Evolutionary conservation across 2,329 filamentous ascomycete genomes (phyloP).

Genomic region (Phaeosphaeriaceae sp.): DNA sequence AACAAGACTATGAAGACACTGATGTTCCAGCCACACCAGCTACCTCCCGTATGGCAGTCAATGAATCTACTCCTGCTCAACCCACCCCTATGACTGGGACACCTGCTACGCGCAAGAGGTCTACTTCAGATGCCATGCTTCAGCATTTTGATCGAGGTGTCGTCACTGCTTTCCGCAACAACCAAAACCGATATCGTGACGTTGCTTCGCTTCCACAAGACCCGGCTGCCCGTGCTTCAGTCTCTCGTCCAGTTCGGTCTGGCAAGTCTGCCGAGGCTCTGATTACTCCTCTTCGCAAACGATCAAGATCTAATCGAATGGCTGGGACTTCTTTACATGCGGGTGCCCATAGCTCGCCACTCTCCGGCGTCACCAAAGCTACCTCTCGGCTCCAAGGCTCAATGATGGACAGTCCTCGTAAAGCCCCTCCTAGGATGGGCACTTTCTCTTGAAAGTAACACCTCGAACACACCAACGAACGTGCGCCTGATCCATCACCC

Average conservation of each 20-base stretch:
- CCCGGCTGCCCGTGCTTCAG: slow-evolving; percentile 43
- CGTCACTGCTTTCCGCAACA: slow-evolving; percentile 49
- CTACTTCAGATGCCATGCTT: slow-evolving; percentile 46
- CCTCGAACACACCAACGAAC: not conserved
- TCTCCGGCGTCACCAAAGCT: slow-evolving; percentile 39
- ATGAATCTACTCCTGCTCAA: slow-evolving; percentile 41
- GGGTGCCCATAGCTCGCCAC: slow-evolving; percentile 30
- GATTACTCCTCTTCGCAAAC: slow-evolving; percentile 48
- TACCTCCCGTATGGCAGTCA: slow-evolving; percentile 36
- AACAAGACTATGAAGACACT: slow-evolving; percentile 45
- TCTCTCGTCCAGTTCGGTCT: slow-evolving; percentile 45
- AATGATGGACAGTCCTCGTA: slow-evolving; percentile 33
- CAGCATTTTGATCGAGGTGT: slow-evolving; percentile 59
- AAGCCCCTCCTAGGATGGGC: slow-evolving; percentile 41
- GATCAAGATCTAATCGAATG: slow-evolving; percentile 37
- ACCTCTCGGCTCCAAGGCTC: slow-evolving; percentile 34
- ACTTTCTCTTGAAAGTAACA: slow-evolving; percentile 36
- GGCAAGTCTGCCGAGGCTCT: slow-evolving; percentile 49
- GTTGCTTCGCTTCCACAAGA: slow-evolving; percentile 46
- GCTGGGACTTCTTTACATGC: slow-evolving; percentile 29
- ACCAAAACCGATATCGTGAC: slow-evolving; percentile 48
- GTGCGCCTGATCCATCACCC: slow-evolving; percentile 3
- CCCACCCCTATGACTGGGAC: slow-evolving; percentile 28
- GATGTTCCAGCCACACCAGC: slow-evolving; percentile 46
- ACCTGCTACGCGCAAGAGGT: slow-evolving; percentile 34